These are phyloP conservation scores for Aureobasidium pullulans DNA, from an alignment of 2,329 filamentous ascomycete species.

Conservation along the genomic window DNA sequence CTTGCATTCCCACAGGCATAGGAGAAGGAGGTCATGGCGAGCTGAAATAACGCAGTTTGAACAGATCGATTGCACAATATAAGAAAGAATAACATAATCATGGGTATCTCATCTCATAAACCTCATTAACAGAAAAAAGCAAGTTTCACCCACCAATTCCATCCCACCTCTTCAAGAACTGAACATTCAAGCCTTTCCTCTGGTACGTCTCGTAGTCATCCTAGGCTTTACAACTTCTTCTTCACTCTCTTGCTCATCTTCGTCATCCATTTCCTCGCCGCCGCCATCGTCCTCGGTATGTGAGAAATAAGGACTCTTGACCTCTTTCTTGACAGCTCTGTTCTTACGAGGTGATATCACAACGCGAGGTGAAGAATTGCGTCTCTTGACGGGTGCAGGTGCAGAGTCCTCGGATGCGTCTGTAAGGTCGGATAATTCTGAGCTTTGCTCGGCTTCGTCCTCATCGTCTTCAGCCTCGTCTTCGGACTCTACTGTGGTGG, in stretches of 20 bases:
- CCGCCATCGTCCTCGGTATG: slow-evolving; percentile 18
- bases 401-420: background rate
- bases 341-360: slow-evolving; percentile 20
- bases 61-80: background rate
- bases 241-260: slow-evolving; percentile 16
- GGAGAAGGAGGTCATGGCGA: too few relatives aligned
- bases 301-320: slow-evolving; percentile 23
- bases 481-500: background rate
- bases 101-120: background rate
- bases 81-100: background rate
- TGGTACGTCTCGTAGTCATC: slow-evolving; percentile 26
- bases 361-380: slow-evolving; percentile 20
- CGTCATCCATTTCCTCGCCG: slow-evolving; percentile 16
- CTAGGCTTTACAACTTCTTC: slow-evolving; percentile 25
- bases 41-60: too few relatives aligned
- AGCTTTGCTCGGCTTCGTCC: background rate
- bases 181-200: slow-evolving; percentile 2
- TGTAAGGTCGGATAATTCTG: background rate
- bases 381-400: background rate
- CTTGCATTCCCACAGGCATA: too few relatives aligned
- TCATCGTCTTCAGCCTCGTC: background rate
- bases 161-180: background rate
- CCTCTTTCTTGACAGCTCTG: slow-evolving; percentile 11
- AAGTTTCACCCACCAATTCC: background rate
- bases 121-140: background rate